phyloP scores from a whole-genome alignment of 177 flowering plant genomes.

The Vitis hybrid region DNA sequence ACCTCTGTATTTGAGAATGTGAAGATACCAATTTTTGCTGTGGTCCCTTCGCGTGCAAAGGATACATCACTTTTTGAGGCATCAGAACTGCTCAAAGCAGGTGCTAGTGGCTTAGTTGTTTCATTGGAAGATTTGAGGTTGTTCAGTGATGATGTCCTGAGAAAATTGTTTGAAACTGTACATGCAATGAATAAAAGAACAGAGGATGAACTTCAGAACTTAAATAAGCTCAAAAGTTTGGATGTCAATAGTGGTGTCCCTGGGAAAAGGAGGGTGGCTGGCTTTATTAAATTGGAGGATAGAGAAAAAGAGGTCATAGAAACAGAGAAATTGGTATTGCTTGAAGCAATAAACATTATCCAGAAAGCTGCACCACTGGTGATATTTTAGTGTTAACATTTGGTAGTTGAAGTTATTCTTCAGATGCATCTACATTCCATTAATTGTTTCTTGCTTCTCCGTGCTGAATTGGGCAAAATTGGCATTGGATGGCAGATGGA shows the following conservation, averaged over 20 bases:
- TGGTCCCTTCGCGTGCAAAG: constrained; percentile 19
- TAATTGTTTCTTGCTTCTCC: constrained; percentile 7
- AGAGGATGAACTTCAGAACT: constrained; percentile 21
- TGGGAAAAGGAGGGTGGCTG: constrained; percentile 33
- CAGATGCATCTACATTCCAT: constrained; percentile 10
- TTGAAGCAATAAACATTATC: constrained; percentile 58
- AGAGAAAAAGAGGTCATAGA: constrained; percentile 65
- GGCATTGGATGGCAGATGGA: constrained; percentile 74
- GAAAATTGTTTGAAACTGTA: constrained; percentile 35
- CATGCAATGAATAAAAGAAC: constrained; percentile 15
- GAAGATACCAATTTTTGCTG: constrained; percentile 75
- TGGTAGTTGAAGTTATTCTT: constrained; percentile 50
- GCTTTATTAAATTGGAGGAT: constrained; percentile 56
- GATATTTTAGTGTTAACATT: constrained; percentile 63
- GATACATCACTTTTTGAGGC: constrained; percentile 19
- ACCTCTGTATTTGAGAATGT: constrained; percentile 39
- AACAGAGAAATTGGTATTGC: constrained; percentile 58
- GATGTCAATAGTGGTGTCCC: constrained; percentile 23
- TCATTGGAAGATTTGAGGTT: constrained; percentile 52
- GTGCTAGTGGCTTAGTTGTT: constrained; percentile 76
- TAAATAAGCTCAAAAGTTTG: constrained; percentile 14
- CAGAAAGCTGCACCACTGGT: constrained; percentile 95
- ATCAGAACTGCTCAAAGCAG: constrained; percentile 41
- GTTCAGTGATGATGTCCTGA: constrained; percentile 39
- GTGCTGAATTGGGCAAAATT: constrained; percentile 19